These are phyloP conservation scores for Alternaria dauci DNA, from an alignment of 2,329 filamentous ascomycete species.

Conservation along the genomic window DNA sequence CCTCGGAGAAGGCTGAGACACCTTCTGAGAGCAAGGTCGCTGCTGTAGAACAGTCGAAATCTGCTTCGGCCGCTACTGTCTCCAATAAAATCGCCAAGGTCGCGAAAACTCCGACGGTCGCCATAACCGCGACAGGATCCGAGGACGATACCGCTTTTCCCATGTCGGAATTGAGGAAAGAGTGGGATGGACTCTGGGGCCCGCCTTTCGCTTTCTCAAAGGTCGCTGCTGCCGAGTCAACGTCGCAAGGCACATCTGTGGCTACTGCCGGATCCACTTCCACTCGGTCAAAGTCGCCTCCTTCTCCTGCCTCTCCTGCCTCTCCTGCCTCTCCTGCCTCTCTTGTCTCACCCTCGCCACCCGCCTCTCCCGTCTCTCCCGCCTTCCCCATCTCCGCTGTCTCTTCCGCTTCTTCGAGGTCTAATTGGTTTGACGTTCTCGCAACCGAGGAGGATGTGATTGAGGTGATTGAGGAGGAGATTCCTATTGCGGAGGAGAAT, in stretches of 20 bases:
- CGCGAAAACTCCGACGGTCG: neutral
- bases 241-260: neutral
- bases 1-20: neutral
- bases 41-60: neutral
- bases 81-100: neutral
- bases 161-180: neutral
- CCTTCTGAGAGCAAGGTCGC: neutral
- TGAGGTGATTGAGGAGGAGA: neutral
- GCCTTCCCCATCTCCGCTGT: neutral
- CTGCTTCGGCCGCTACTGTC: neutral
- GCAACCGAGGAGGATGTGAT: neutral
- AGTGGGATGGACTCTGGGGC: neutral
- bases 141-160: neutral
- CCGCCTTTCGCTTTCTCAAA: neutral
- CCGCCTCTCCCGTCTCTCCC: neutral
- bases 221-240: neutral
- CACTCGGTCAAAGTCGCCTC: neutral
- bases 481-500: neutral
- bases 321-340: neutral
- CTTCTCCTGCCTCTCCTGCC: neutral
- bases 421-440: neutral
- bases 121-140: neutral
- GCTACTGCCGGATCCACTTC: neutral
- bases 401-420: neutral
- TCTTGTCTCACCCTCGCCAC: neutral